A percentile compares a stretch with the other conserved stretches of the same genome.
Conservation (phyloP, 73 alveolate species). For the Paramecium caudatum region DNA sequence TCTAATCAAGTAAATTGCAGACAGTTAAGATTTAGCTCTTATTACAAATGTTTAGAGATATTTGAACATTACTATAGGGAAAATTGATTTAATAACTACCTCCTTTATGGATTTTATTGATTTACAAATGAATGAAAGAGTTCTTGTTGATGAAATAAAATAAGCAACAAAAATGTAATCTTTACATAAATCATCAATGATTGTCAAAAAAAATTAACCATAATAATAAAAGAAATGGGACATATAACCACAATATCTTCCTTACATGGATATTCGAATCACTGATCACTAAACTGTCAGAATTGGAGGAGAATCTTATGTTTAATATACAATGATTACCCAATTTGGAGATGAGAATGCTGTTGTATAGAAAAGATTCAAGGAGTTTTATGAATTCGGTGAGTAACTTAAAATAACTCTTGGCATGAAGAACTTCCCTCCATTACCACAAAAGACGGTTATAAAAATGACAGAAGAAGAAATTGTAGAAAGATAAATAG, state of each 20-base stretch:
- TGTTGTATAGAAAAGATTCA: neutral
- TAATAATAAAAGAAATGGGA: conserved; percentile 1
- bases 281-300: neutral
- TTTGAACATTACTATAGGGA: neutral
- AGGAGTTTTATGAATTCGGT: conserved; percentile 24
- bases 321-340: conserved; percentile 4
- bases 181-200: conserved; percentile 26
- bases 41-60: neutral
- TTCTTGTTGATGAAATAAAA: conserved; percentile 3
- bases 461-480: conserved; percentile 30
- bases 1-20: neutral
- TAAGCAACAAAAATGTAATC: neutral
- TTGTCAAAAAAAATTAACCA: neutral
- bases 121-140: neutral
- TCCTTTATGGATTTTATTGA: neutral
- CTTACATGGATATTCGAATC: neutral
- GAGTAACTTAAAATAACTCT: neutral
- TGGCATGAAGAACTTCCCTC: neutral
- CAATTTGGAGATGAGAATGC: neutral
- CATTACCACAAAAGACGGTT: conserved; percentile 5
- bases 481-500: conserved; percentile 11
- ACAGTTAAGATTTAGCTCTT: neutral
- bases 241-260: neutral
- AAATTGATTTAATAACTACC: neutral
- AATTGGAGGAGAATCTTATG: conserved; percentile 1